Conservation (phyloP, 306 rosid genomes). For the Gastrolobium bilobum region DNA sequence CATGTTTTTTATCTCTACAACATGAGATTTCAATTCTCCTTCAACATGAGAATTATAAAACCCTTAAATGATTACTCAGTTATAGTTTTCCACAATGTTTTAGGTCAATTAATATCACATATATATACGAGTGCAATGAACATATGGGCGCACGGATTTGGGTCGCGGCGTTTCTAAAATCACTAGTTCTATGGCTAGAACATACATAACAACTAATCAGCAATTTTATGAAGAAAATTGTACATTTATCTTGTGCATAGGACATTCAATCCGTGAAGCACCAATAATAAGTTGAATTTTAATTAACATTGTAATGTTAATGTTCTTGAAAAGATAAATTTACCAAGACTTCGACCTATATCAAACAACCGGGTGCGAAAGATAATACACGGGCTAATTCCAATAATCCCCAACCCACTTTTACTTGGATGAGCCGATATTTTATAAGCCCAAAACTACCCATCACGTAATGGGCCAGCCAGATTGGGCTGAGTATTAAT, state of each 20-base stretch:
- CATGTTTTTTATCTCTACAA: too few relatives aligned
- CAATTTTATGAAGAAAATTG: neutral
- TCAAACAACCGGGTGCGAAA: too few relatives aligned
- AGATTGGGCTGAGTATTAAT: too few relatives aligned
- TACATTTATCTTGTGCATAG: neutral
- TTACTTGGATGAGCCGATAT: too few relatives aligned
- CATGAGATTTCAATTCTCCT: too few relatives aligned
- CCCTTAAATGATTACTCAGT: neutral
- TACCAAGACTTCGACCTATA: too few relatives aligned
- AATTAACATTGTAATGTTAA: neutral
- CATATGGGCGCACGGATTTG: slow-evolving; percentile 42
- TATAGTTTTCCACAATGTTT: neutral
- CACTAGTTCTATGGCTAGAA: neutral
- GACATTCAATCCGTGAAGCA: neutral
- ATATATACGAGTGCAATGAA: slow-evolving; percentile 42
- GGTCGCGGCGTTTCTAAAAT: slow-evolving; percentile 28
- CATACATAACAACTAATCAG: neutral
- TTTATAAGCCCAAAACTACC: too few relatives aligned
- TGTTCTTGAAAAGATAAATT: too few relatives aligned
- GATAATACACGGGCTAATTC: too few relatives aligned
- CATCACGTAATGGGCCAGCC: too few relatives aligned
- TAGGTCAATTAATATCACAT: neutral
- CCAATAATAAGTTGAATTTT: neutral
- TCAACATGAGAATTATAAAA: too few relatives aligned
- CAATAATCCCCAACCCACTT: too few relatives aligned